A percentile compares a stretch with the other conserved stretches of the same genome.
phyloP scores from a whole-genome alignment of 2,329 filamentous ascomycete genomes.

The Exophiala calicioides region DNA sequence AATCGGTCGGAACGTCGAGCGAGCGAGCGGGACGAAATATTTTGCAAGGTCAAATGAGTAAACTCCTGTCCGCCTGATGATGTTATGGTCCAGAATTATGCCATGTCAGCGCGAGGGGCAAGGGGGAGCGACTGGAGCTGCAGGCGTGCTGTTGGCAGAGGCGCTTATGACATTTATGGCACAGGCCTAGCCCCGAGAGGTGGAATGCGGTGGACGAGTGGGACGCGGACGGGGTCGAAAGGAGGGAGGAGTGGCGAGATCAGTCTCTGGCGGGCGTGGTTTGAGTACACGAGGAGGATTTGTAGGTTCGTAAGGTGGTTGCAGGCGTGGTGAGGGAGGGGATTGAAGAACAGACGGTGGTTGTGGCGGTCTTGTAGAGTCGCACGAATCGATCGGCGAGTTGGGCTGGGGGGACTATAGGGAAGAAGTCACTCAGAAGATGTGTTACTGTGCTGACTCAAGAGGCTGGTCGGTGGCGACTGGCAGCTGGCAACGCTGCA shows the following conservation, averaged over 20 bases:
- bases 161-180: slow-evolving; percentile 21
- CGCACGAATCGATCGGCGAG: too few relatives aligned
- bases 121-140: slow-evolving; percentile 12
- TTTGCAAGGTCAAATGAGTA: slow-evolving; percentile 10
- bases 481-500: too few relatives aligned
- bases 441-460: too few relatives aligned
- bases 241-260: slow-evolving; percentile 1
- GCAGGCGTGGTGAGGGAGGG: too few relatives aligned
- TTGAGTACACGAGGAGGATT: too few relatives aligned
- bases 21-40: slow-evolving; percentile 9
- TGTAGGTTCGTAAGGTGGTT: too few relatives aligned
- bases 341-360: too few relatives aligned
- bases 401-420: too few relatives aligned
- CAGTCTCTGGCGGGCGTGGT: background rate
- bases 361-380: too few relatives aligned
- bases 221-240: background rate
- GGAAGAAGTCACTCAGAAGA: too few relatives aligned
- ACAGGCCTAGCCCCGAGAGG: slow-evolving; percentile 14
- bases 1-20: background rate
- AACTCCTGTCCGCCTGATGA: slow-evolving; percentile 6
- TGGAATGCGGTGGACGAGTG: background rate
- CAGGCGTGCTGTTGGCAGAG: slow-evolving; percentile 18
- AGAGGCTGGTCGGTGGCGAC: too few relatives aligned
- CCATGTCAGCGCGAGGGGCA: slow-evolving; percentile 16
- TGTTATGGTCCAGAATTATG: slow-evolving; percentile 7